Percentiles rank a stretch among this genome's conserved stretches.
phyloP scores from a whole-genome alignment of 106 monocot species.

The Ottelia alismoides region DNA sequence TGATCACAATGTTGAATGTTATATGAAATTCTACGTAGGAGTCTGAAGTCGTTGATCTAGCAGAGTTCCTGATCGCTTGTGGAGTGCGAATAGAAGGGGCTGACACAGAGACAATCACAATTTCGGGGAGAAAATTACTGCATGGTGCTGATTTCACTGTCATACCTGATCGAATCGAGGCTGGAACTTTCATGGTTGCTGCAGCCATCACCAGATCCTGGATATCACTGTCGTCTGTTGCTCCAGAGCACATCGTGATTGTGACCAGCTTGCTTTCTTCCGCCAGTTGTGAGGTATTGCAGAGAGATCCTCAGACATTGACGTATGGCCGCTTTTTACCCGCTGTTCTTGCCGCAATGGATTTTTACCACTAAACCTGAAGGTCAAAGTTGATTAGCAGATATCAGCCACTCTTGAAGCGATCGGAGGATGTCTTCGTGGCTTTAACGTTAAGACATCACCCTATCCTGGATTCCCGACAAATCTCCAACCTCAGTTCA shows the following conservation, averaged over 20 bases:
- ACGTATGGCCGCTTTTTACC: constrained; percentile 12
- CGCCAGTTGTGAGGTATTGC: constrained; percentile 34
- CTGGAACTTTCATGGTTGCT: constrained; percentile 47
- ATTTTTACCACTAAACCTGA: neutral
- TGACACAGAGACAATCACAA: constrained; percentile 26
- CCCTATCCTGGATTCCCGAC: constrained; percentile 48
- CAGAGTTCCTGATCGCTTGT: constrained; percentile 32
- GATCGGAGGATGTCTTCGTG: constrained; percentile 17
- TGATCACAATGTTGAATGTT: too few species aligned
- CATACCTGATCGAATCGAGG: constrained; percentile 41
- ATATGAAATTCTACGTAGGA: constrained; percentile 32
- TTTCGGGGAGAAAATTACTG: constrained; percentile 23
- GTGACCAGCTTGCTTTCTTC: constrained; percentile 25
- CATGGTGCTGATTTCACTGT: constrained; percentile 28
- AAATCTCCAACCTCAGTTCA: constrained; percentile 46
- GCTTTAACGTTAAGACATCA: constrained; percentile 28
- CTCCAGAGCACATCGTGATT: constrained; percentile 19
- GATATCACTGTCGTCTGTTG: constrained; percentile 34
- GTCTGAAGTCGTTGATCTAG: constrained; percentile 45
- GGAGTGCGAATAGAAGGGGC: constrained; percentile 35
- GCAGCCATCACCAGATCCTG: constrained; percentile 41
- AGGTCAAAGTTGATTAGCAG: constrained; percentile 3
- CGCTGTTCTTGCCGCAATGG: neutral
- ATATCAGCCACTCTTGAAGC: constrained; percentile 18
- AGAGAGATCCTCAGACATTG: constrained; percentile 11